phyloP scores from a whole-genome alignment of 805 yeast species.

The Starmerella potacharoeniae region DNA sequence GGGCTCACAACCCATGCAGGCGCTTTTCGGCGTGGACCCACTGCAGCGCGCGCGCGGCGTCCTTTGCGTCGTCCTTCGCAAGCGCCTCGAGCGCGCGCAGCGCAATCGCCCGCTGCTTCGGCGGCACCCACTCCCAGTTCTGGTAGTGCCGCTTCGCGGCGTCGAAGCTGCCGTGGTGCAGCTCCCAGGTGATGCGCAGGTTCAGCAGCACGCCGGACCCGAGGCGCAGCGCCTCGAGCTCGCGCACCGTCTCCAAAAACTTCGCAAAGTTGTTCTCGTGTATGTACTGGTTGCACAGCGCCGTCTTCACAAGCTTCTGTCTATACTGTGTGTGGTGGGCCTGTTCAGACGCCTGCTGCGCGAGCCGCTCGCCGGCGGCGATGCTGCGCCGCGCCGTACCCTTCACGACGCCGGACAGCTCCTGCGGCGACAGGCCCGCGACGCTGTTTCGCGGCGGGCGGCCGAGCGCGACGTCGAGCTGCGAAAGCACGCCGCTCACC shows the following conservation, averaged over 20 bases:
- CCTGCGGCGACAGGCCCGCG: slow-evolving; percentile 29
- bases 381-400: slow-evolving; percentile 1
- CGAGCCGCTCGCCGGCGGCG: slow-evolving; percentile 4
- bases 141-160: slow-evolving; percentile 19
- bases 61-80: background rate
- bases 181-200: slow-evolving; percentile 21
- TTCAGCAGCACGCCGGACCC: slow-evolving; percentile 15
- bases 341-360: background rate
- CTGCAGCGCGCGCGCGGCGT: background rate
- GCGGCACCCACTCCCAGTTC: slow-evolving; percentile 4
- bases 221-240: background rate
- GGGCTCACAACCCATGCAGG: background rate
- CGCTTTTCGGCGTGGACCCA: slow-evolving; percentile 16
- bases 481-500: background rate
- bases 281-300: slow-evolving; percentile 17
- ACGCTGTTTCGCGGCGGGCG: background rate
- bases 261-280: background rate
- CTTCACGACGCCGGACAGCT: slow-evolving; percentile 14
- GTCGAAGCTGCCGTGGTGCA: slow-evolving; percentile 14
- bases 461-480: slow-evolving; percentile 1
- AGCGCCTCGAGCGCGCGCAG: slow-evolving; percentile 9
- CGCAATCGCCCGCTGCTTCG: slow-evolving; percentile 17
- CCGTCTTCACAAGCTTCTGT: slow-evolving; percentile 4
- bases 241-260: background rate
- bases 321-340: background rate